These are phyloP conservation scores for Sodiomyces alkalinus DNA, from an alignment of 2,329 filamentous ascomycete genomes.

Conservation along the genomic window DNA sequence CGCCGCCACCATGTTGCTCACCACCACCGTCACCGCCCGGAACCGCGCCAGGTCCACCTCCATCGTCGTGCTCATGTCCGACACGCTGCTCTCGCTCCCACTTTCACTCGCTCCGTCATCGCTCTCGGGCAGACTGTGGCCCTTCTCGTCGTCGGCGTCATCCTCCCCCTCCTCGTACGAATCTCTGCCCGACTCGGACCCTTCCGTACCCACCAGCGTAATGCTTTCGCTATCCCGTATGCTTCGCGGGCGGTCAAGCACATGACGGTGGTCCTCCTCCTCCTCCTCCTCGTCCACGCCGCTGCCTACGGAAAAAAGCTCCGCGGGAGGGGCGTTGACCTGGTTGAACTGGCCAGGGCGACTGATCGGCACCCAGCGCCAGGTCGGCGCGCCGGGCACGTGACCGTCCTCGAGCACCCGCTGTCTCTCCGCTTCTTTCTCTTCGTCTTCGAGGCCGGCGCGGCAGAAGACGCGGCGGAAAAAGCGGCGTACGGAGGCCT, in stretches of 20 bases:
- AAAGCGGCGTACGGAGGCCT: constrained; percentile 1
- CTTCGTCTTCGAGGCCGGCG: neutral
- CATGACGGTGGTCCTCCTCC: too few species aligned
- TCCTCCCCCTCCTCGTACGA: neutral
- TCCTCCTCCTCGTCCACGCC: neutral
- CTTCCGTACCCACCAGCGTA: constrained; percentile 1
- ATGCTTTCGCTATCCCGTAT: constrained; percentile 1
- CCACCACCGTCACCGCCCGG: constrained; percentile 1
- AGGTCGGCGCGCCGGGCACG: too few species aligned
- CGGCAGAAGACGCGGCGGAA: constrained; percentile 1
- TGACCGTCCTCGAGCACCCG: neutral
- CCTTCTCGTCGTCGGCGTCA: neutral
- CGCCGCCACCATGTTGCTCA: neutral
- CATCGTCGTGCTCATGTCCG: constrained; percentile 1
- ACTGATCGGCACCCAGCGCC: too few species aligned
- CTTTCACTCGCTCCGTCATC: neutral
- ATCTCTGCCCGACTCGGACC: neutral
- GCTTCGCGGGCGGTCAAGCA: too few species aligned
- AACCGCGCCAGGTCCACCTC: constrained; percentile 1
- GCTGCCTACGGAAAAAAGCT: neutral
- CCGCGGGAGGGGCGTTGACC: too few species aligned
- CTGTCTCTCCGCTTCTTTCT: constrained; percentile 1
- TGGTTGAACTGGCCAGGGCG: too few species aligned
- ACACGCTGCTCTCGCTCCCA: neutral
- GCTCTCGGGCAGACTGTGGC: too few species aligned